phyloP scores from a whole-genome alignment of 2,329 filamentous ascomycete species.

The Ophiostoma piceae region DNA sequence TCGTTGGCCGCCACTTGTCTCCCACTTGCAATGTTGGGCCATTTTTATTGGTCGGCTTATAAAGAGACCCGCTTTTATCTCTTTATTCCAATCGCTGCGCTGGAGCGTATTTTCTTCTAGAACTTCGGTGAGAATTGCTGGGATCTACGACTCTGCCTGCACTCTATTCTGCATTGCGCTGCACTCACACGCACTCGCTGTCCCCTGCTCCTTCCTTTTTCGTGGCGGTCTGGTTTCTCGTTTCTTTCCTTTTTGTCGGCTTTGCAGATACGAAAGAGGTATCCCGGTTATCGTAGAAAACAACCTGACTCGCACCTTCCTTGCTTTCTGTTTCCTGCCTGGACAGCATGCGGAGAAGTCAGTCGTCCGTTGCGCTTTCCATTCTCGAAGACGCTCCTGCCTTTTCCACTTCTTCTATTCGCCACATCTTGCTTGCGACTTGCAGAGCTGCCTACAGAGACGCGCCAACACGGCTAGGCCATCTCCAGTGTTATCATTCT shows the following conservation, averaged over 20 bases:
- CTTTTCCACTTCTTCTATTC: neutral
- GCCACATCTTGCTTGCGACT: conserved; percentile 12
- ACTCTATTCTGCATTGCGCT: neutral
- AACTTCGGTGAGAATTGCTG: conserved; percentile 18
- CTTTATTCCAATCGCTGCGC: conserved; percentile 16
- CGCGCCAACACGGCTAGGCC: neutral
- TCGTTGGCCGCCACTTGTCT: conserved; percentile 24
- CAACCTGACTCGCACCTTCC: conserved; percentile 5
- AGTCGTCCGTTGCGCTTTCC: neutral
- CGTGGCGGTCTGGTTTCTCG: neutral
- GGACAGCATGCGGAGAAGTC: neutral
- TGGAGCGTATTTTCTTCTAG: conserved; percentile 20
- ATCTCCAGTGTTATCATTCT: neutral
- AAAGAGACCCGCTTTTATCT: conserved; percentile 20
- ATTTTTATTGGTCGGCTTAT: conserved; percentile 19
- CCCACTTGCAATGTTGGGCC: conserved; percentile 22
- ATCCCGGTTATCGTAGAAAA: neutral
- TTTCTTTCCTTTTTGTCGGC: neutral
- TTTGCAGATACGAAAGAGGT: neutral
- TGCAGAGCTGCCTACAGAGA: neutral
- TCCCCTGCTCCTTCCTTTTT: conserved; percentile 1
- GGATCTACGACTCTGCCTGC: neutral
- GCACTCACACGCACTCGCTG: neutral
- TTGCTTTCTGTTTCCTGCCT: neutral
- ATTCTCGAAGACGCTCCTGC: neutral